These are phyloP conservation scores for Trypanosoma rangeli DNA, from an alignment of 208 protist genomes.

Conservation along the genomic window DNA sequence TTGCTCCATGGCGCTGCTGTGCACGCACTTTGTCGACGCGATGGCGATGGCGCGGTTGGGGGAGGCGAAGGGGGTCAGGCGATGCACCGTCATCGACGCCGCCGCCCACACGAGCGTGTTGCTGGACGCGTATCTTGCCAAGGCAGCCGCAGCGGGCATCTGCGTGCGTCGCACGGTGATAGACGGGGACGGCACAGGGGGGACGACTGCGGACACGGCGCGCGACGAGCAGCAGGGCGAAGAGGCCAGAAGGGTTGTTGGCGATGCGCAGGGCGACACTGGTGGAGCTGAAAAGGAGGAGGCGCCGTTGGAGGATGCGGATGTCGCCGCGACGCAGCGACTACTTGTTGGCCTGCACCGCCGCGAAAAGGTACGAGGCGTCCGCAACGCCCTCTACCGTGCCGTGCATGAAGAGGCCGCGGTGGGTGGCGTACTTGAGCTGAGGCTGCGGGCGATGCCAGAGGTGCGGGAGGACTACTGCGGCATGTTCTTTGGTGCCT, in stretches of 20 bases:
- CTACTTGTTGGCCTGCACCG: constrained; percentile 21
- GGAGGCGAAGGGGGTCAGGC: background rate
- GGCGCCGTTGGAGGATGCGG: background rate
- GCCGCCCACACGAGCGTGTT: background rate
- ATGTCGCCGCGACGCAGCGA: constrained; percentile 18
- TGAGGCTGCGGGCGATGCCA: constrained; percentile 41
- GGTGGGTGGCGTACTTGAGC: constrained; percentile 35
- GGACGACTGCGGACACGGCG: background rate
- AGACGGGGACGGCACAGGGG: constrained; percentile 5
- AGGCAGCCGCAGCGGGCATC: background rate
- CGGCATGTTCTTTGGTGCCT: constrained; percentile 30
- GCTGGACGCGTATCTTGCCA: constrained; percentile 17
- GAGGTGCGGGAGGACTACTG: constrained; percentile 60
- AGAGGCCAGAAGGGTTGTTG: background rate
- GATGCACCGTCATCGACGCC: constrained; percentile 26
- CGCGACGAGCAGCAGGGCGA: background rate
- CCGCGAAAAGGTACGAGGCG: constrained; percentile 26
- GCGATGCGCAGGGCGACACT: background rate
- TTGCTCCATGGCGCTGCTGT: constrained; percentile 45
- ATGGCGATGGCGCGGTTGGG: background rate
- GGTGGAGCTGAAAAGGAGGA: constrained; percentile 1
- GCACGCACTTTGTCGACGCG: constrained; percentile 30
- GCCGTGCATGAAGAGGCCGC: constrained; percentile 38
- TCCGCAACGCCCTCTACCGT: constrained; percentile 44
- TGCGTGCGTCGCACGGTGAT: constrained; percentile 22